Evolutionary conservation across 192 early-diverging fungal genomes (phyloP).

Genomic region (Chytriomyces sp.): DNA sequence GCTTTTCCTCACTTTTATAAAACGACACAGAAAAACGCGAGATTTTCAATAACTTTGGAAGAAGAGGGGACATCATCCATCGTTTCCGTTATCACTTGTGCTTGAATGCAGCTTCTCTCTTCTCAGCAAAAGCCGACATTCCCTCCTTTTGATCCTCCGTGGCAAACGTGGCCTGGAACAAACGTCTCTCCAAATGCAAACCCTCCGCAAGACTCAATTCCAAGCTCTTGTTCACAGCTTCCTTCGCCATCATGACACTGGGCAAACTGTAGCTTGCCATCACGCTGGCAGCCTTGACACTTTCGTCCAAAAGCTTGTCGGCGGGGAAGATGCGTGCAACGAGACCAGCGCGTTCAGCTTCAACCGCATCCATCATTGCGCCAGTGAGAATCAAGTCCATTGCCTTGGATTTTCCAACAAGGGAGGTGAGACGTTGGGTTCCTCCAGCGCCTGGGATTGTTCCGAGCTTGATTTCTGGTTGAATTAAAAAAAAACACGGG

Average conservation of each 20-base stretch:
- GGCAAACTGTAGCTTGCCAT: constrained; percentile 88
- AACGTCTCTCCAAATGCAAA: constrained; percentile 86
- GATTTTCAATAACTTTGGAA: background rate
- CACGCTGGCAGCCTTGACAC: constrained; percentile 85
- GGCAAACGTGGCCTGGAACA: constrained; percentile 92
- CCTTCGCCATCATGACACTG: constrained; percentile 92
- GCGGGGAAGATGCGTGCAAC: constrained; percentile 90
- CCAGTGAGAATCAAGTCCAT: constrained; percentile 97
- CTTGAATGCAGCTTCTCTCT: constrained; percentile 85
- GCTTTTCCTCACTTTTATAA: too few relatives aligned
- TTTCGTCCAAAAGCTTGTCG: constrained; percentile 83
- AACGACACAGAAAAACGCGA: too few relatives aligned
- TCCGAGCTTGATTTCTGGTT: constrained; percentile 96
- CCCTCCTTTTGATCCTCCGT: constrained; percentile 97
- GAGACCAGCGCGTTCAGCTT: constrained; percentile 82
- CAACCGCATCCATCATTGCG: constrained; percentile 78
- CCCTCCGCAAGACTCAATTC: constrained; percentile 86
- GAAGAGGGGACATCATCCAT: background rate
- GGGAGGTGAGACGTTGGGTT: constrained; percentile 78
- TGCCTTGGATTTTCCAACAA: constrained; percentile 96
- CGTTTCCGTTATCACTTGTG: constrained; percentile 66
- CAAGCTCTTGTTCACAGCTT: constrained; percentile 92
- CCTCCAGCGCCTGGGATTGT: constrained; percentile 84
- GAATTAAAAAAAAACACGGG: background rate
- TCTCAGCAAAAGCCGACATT: constrained; percentile 92